A percentile compares a stretch with the other conserved stretches of the same genome.
phyloP scores from a whole-genome alignment of 768 basidiomycete species.

The Boletus speciosus region DNA sequence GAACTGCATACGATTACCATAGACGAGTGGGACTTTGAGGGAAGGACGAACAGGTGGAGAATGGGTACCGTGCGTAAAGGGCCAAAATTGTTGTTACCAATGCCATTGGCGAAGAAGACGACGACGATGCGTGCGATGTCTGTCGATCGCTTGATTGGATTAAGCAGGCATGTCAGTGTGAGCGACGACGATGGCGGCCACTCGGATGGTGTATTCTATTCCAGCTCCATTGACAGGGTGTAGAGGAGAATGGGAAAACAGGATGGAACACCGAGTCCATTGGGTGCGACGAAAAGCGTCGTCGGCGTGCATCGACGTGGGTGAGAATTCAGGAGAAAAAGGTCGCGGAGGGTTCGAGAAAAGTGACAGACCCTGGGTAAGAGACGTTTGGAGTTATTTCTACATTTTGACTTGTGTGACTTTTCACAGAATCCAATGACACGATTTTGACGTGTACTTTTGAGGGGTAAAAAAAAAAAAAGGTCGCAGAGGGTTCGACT shows the following conservation, averaged over 20 bases:
- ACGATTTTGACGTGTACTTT: too few species aligned
- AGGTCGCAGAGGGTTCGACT: too few species aligned
- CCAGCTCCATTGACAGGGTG: background rate
- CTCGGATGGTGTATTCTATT: background rate
- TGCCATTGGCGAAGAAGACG: background rate
- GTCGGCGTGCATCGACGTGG: background rate
- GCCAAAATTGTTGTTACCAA: background rate
- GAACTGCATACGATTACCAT: too few species aligned
- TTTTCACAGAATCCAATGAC: too few species aligned
- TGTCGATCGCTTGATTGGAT: background rate
- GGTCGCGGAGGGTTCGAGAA: background rate
- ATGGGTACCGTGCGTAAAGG: background rate
- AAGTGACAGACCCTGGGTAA: background rate
- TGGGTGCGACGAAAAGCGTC: too few species aligned
- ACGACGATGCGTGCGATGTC: background rate
- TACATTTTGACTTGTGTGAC: background rate
- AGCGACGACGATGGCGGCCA: background rate
- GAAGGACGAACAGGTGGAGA: background rate
- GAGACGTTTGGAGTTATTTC: too few species aligned
- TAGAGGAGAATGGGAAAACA: too few species aligned
- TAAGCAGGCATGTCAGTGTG: background rate
- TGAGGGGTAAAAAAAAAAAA: too few species aligned
- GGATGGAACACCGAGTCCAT: background rate
- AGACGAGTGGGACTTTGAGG: background rate
- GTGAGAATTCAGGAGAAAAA: background rate